A percentile compares a stretch with the other conserved stretches of the same genome.
Conservation (phyloP, 495 filamentous ascomycete species). For the Jackrogersella multiformis region DNA sequence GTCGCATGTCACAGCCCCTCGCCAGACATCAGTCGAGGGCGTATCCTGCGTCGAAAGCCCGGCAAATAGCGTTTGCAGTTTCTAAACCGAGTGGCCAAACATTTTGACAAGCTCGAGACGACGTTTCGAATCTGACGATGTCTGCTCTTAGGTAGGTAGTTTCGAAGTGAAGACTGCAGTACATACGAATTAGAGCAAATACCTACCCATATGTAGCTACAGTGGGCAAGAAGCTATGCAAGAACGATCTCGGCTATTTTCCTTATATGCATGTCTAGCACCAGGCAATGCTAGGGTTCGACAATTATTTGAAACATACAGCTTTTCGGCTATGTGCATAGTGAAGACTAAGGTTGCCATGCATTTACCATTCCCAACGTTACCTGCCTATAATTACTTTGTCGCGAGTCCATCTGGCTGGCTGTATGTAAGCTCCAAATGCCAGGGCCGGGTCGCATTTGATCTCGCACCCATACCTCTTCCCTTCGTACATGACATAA, state of each 20-base stretch:
- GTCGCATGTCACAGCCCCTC: conserved; percentile 26
- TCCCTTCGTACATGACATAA: conserved; percentile 17
- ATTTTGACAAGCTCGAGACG: conserved; percentile 1
- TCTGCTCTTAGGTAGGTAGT: neutral
- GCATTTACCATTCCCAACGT: too few species aligned
- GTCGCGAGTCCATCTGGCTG: neutral
- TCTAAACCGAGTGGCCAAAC: conserved; percentile 1
- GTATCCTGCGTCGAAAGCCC: neutral
- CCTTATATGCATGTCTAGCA: conserved; percentile 13
- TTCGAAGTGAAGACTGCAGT: conserved; percentile 6
- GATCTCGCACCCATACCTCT: conserved; percentile 23
- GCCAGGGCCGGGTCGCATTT: conserved; percentile 32
- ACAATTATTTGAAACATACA: conserved; percentile 13
- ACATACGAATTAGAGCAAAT: conserved; percentile 6
- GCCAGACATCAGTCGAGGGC: conserved; percentile 16
- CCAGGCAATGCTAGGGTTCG: conserved; percentile 4
- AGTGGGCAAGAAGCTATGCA: too few species aligned
- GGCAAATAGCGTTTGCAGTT: conserved; percentile 14
- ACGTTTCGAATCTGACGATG: neutral
- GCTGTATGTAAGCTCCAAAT: conserved; percentile 5
- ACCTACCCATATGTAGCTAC: too few species aligned
- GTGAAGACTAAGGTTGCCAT: conserved; percentile 11
- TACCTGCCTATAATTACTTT: conserved; percentile 6
- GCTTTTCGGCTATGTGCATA: conserved; percentile 28
- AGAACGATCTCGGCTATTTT: conserved; percentile 9